phyloP scores from a whole-genome alignment of 2,329 filamentous ascomycete species.

The Phyllosticta citrichinensis region DNA sequence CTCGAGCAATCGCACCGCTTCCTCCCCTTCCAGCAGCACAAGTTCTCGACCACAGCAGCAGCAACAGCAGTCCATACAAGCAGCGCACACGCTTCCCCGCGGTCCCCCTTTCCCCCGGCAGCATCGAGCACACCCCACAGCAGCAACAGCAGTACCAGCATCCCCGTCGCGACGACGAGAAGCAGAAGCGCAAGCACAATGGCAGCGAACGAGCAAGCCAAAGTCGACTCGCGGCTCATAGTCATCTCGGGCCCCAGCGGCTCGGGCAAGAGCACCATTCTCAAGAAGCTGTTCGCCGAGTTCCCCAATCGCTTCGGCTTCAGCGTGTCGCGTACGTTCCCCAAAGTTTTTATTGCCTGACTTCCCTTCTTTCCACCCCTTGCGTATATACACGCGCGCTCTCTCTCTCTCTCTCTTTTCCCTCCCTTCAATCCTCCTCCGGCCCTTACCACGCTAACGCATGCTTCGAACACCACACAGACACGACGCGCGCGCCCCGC shows the following conservation, averaged over 20 bases:
- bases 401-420: constrained; percentile 16
- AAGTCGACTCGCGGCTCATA: constrained; percentile 41
- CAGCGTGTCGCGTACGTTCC: constrained; percentile 32
- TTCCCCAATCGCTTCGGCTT: constrained; percentile 58
- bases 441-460: not conserved
- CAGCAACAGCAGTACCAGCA: too few relatives aligned
- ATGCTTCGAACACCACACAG: not conserved
- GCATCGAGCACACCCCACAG: too few relatives aligned
- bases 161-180: not conserved
- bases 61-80: not conserved
- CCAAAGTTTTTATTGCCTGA: constrained; percentile 11
- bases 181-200: not conserved
- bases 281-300: constrained; percentile 58
- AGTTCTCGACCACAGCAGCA: not conserved
- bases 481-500: constrained; percentile 67
- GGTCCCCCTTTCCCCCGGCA: too few relatives aligned
- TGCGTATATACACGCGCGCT: not conserved
- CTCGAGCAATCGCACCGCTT: too few relatives aligned
- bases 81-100: not conserved
- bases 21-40: not conserved
- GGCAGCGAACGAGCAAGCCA: not conserved
- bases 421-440: constrained; percentile 14
- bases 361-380: not conserved
- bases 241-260: constrained; percentile 74
- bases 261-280: constrained; percentile 72